These are phyloP conservation scores for Phytophthora quininea DNA, from an alignment of 352 stramenopile species.

Conservation along the genomic window DNA sequence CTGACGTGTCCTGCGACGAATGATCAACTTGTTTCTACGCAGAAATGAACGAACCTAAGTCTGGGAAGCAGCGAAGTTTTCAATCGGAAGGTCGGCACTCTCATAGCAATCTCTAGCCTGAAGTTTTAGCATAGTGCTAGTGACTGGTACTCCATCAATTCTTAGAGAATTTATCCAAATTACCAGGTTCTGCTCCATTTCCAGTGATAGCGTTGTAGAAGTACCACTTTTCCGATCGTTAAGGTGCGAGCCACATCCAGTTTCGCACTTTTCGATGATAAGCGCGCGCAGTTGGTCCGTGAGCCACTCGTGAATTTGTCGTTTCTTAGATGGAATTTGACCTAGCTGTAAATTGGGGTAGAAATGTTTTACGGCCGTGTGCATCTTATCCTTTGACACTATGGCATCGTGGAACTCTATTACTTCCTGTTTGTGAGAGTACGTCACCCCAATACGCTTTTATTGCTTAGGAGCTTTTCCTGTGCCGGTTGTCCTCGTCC, in stretches of 20 bases:
- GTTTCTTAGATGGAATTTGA: slow-evolving; percentile 5
- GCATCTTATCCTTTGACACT: slow-evolving; percentile 13
- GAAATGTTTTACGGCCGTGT: background rate
- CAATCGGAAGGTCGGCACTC: background rate
- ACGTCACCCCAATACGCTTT: slow-evolving; percentile 3
- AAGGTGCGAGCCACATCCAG: slow-evolving; percentile 2
- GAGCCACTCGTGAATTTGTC: slow-evolving; percentile 5
- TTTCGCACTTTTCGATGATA: slow-evolving; percentile 15
- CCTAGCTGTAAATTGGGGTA: slow-evolving; percentile 1
- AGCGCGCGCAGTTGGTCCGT: slow-evolving; percentile 4
- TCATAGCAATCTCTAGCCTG: slow-evolving; percentile 11
- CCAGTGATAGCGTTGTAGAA: background rate
- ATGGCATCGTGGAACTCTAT: slow-evolving; percentile 13
- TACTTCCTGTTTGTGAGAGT: background rate
- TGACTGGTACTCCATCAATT: slow-evolving; percentile 7
- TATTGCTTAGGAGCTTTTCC: slow-evolving; percentile 5
- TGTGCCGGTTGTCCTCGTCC: background rate
- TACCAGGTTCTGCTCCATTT: slow-evolving; percentile 6
- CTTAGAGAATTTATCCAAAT: slow-evolving; percentile 7
- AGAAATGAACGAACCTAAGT: slow-evolving; percentile 8
- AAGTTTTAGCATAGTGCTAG: slow-evolving; percentile 4
- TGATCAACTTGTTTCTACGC: background rate
- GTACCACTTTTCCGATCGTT: slow-evolving; percentile 2
- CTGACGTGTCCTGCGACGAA: background rate
- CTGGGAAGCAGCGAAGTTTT: slow-evolving; percentile 5